A percentile compares a stretch with the other conserved stretches of the same genome.
Conservation (phyloP, 352 stramenopile genomes). For the Phytophthora crassamura region DNA sequence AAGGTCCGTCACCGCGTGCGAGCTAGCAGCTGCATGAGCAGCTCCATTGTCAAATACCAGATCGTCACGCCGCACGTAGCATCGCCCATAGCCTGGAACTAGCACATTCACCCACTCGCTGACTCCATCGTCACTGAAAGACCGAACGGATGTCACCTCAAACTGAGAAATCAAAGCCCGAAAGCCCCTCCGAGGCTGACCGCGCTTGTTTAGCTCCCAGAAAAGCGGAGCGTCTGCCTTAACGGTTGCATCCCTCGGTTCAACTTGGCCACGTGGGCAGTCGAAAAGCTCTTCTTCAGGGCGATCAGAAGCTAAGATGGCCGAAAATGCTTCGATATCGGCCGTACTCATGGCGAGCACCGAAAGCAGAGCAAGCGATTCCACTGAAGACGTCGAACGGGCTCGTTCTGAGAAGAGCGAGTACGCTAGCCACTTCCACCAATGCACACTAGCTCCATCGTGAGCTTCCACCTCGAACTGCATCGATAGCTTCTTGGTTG, state of each 20-base stretch:
- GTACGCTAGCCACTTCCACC: constrained; percentile 28
- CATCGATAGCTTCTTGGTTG: constrained; percentile 21
- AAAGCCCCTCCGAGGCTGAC: constrained; percentile 1
- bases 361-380: constrained; percentile 7
- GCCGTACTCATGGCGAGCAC: constrained; percentile 3
- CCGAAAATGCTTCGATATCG: constrained; percentile 5
- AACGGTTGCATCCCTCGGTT: not conserved
- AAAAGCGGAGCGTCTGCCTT: constrained; percentile 5
- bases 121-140: constrained; percentile 11
- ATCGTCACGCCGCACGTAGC: not conserved
- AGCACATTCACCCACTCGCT: constrained; percentile 10
- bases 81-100: constrained; percentile 14
- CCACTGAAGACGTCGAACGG: constrained; percentile 10
- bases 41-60: constrained; percentile 1
- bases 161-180: not conserved
- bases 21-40: not conserved
- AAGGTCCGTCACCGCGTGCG: constrained; percentile 1
- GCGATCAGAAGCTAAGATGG: constrained; percentile 6
- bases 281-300: constrained; percentile 18
- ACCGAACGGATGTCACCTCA: not conserved
- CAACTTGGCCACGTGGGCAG: not conserved
- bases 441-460: not conserved
- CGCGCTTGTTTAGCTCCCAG: constrained; percentile 11
- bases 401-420: too few species aligned
- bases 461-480: not conserved